A percentile compares a stretch with the other conserved stretches of the same genome.
Evolutionary conservation across 73 alveolate species (phyloP).

Genomic region (Paramecium bursaria): DNA sequence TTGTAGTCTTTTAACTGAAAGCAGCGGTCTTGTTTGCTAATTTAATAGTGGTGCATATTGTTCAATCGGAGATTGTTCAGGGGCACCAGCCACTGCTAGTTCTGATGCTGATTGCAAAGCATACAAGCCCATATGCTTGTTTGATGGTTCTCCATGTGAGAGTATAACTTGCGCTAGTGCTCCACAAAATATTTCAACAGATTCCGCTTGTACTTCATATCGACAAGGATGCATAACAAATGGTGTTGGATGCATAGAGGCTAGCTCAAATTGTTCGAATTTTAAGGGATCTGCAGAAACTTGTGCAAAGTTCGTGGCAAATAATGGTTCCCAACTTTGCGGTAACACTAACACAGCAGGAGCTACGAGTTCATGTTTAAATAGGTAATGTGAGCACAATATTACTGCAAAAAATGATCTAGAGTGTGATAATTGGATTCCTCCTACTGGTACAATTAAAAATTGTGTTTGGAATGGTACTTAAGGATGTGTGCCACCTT

Average conservation of each 20-base stretch:
- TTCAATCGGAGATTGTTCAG: no score
- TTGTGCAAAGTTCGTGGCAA: neutral
- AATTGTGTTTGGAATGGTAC: constrained; percentile 1
- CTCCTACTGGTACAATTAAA: no score
- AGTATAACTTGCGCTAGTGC: constrained; percentile 20
- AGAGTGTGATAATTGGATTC: constrained; percentile 16
- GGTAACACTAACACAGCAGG: no score
- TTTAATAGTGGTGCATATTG: no score
- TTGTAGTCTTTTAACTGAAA: no score
- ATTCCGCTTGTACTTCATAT: constrained; percentile 2
- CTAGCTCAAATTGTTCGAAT: neutral
- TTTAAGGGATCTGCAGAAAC: neutral
- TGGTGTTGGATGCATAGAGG: neutral
- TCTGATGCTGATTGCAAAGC: no score
- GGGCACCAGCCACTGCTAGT: no score
- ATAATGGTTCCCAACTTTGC: no score
- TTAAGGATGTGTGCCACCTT: constrained; percentile 50
- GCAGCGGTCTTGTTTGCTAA: neutral
- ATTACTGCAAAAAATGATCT: constrained; percentile 28
- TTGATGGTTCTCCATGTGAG: no score
- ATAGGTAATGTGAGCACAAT: constrained; percentile 17
- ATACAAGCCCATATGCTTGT: no score
- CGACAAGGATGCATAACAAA: constrained; percentile 18
- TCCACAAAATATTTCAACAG: neutral
- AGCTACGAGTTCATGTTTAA: constrained; percentile 37